phyloP scores from a whole-genome alignment of 768 basidiomycete genomes.

The Podaxis mareebaensis region DNA sequence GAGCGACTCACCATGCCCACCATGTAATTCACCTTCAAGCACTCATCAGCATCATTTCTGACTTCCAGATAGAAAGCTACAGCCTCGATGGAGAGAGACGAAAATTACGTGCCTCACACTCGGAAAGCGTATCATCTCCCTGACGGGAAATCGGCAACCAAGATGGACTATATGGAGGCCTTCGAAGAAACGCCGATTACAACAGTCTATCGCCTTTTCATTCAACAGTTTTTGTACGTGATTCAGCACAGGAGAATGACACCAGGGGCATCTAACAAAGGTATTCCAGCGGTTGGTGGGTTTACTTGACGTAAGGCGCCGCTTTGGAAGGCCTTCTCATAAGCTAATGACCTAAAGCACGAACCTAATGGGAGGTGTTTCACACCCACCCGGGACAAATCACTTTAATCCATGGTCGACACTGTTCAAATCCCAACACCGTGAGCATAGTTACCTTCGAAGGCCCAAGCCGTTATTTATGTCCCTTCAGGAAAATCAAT shows the following conservation, averaged over 20 bases:
- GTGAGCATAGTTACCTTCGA: constrained; percentile 24
- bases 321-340: neutral
- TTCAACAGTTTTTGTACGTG: constrained; percentile 48
- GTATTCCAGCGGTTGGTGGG: constrained; percentile 35
- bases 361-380: constrained; percentile 50
- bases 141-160: constrained; percentile 34
- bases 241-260: neutral
- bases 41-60: neutral
- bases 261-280: neutral
- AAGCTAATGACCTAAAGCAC: constrained; percentile 20
- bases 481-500: constrained; percentile 35
- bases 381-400: constrained; percentile 49
- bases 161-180: constrained; percentile 45
- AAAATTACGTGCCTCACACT: constrained; percentile 66
- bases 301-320: constrained; percentile 29
- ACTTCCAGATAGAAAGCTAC: constrained; percentile 50
- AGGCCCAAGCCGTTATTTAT: constrained; percentile 10
- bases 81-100: constrained; percentile 74
- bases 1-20: constrained; percentile 68
- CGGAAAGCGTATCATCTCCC: constrained; percentile 43
- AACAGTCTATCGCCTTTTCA: constrained; percentile 41
- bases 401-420: constrained; percentile 41
- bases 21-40: constrained; percentile 40
- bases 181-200: constrained; percentile 55
- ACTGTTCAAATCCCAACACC: constrained; percentile 40